A percentile compares a stretch with the other conserved stretches of the same genome.
Conservation (phyloP, 768 basidiomycete genomes). For the Plicaturopsis crispa region DNA sequence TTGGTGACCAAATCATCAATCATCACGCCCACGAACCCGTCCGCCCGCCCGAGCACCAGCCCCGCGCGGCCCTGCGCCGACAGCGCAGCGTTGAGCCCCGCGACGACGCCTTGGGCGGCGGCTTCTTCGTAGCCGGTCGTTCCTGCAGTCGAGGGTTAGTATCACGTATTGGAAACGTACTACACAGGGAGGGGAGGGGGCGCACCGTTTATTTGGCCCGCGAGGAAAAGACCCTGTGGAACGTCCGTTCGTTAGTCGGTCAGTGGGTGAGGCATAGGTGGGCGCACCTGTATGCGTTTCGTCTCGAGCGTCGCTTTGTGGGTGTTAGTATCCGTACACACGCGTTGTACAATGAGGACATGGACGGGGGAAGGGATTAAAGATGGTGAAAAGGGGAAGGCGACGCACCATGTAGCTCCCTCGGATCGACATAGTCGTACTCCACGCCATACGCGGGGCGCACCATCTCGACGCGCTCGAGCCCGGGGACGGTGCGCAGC, state of each 20-base stretch:
- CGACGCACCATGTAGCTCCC: constrained; percentile 64
- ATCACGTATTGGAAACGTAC: neutral
- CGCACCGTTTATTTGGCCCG: constrained; percentile 82
- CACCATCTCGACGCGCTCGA: constrained; percentile 80
- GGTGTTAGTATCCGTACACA: no score
- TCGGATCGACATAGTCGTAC: constrained; percentile 85
- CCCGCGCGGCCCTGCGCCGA: constrained; percentile 47
- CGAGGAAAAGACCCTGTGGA: constrained; percentile 70
- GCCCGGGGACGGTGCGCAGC: constrained; percentile 77
- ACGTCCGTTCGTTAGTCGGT: neutral
- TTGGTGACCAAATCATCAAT: constrained; percentile 86
- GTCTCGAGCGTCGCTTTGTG: constrained; percentile 82
- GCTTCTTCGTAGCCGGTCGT: constrained; percentile 96
- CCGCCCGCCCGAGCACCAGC: constrained; percentile 69
- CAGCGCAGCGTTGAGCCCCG: constrained; percentile 84
- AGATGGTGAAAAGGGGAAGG: no score
- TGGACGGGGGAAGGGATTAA: no score
- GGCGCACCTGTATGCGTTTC: constrained; percentile 60
- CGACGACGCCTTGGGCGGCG: constrained; percentile 82
- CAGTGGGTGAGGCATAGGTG: neutral
- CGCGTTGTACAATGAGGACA: no score
- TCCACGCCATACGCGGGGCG: constrained; percentile 89
- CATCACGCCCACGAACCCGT: constrained; percentile 86
- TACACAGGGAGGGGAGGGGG: neutral
- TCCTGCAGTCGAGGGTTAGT: constrained; percentile 28